Conservation (phyloP, 2,329 filamentous ascomycete species). For the Tolypocladium album region DNA sequence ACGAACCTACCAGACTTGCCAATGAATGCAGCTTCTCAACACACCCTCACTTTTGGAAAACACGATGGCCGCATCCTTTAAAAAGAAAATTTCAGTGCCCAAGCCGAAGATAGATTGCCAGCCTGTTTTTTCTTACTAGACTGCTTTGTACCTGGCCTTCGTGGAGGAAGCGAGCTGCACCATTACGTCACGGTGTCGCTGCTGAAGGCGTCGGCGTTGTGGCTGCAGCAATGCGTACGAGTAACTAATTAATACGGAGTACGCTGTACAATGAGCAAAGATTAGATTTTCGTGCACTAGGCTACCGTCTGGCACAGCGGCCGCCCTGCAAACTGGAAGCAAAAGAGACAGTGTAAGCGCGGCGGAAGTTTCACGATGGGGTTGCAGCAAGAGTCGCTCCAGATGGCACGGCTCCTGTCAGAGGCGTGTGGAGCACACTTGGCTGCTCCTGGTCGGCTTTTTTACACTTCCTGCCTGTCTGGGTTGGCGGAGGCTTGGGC, state of each 20-base stretch:
- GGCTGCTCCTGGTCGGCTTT: not conserved
- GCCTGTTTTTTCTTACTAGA: not conserved
- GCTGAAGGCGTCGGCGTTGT: not conserved
- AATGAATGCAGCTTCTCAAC: not conserved
- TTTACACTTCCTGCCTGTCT: not conserved
- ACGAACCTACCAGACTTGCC: not conserved
- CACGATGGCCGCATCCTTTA: not conserved
- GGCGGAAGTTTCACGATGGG: not conserved
- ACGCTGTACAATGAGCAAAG: no score
- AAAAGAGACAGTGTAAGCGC: not conserved
- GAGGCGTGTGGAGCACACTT: not conserved
- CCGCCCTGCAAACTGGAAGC: not conserved
- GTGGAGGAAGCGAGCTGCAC: not conserved
- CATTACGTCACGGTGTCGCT: not conserved
- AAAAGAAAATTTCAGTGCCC: not conserved
- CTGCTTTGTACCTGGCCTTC: not conserved
- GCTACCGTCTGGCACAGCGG: not conserved
- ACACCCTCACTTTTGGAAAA: not conserved
- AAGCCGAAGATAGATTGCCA: not conserved
- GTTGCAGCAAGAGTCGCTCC: not conserved
- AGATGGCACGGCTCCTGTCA: not conserved
- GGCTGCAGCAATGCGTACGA: not conserved
- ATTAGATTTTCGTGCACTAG: not conserved
- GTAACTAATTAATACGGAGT: no score
- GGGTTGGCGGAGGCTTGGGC: not conserved